Evolutionary conservation across 2,329 filamentous ascomycete species (phyloP).

Genomic region (Trichoderma sp.): DNA sequence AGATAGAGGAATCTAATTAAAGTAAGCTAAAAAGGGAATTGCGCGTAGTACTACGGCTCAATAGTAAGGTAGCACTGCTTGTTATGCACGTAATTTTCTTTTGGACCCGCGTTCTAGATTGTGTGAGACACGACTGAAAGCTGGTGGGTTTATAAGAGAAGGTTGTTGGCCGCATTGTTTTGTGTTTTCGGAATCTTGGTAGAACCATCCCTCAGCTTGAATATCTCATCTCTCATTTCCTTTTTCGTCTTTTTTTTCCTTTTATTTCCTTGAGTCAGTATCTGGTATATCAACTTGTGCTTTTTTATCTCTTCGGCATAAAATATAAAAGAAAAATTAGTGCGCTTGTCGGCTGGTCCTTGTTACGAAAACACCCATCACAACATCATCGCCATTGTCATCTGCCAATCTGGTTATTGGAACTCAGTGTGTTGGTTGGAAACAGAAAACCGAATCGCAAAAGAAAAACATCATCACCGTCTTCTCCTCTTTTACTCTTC

Average conservation of each 20-base stretch:
- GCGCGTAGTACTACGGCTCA: neutral
- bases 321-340: neutral
- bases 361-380: conserved; percentile 20
- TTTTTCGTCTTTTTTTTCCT: conserved; percentile 30
- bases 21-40: neutral
- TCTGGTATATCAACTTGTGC: conserved; percentile 27
- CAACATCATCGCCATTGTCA: neutral
- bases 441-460: neutral
- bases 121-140: conserved; percentile 11
- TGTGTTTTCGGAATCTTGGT: neutral
- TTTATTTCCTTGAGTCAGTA: conserved; percentile 33
- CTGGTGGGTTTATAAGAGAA: conserved; percentile 21
- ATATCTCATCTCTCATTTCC: conserved; percentile 26
- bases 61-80: neutral
- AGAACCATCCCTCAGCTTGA: conserved; percentile 12
- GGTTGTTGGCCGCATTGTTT: conserved; percentile 20
- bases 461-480: neutral
- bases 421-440: neutral
- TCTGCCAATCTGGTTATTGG: conserved; percentile 22
- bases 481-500: neutral
- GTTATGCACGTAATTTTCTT: neutral
- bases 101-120: neutral
- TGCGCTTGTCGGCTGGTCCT: conserved; percentile 14
- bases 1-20: neutral
- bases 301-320: neutral